These are phyloP conservation scores for Phaffomyces opuntiae DNA, from an alignment of 805 yeast genomes.

Conservation along the genomic window DNA sequence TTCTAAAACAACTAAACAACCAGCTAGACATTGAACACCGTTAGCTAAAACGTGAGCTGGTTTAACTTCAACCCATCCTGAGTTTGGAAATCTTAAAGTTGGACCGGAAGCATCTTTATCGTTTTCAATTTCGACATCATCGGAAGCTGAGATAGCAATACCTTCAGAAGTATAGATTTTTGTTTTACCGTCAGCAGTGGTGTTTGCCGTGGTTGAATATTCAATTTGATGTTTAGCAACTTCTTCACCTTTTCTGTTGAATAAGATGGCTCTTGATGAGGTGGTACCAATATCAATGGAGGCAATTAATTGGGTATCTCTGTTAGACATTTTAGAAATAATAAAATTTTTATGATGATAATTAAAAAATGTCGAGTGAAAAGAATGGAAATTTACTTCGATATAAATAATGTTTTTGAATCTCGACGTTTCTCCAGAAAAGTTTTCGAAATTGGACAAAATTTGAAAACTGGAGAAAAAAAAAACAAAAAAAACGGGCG, in stretches of 20 bases:
- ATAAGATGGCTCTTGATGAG: slow-evolving; percentile 81
- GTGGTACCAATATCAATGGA: slow-evolving; percentile 90
- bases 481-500: too few relatives aligned
- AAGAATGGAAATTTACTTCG: too few relatives aligned
- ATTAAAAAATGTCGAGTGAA: too few relatives aligned
- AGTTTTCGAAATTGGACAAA: too few relatives aligned
- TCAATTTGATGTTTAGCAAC: slow-evolving; percentile 88
- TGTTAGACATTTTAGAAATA: slow-evolving; percentile 15
- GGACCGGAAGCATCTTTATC: slow-evolving; percentile 42
- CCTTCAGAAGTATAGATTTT: slow-evolving; percentile 73
- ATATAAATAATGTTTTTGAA: too few relatives aligned
- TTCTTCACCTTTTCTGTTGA: slow-evolving; percentile 65
- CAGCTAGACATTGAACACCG: slow-evolving; percentile 72
- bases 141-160: slow-evolving; percentile 52
- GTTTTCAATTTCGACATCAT: slow-evolving; percentile 56
- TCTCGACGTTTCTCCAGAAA: too few relatives aligned
- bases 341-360: too few relatives aligned
- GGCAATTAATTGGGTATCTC: slow-evolving; percentile 36
- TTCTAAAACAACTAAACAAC: slow-evolving; percentile 51
- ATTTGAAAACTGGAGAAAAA: too few relatives aligned
- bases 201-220: slow-evolving; percentile 64
- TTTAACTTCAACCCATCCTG: slow-evolving; percentile 94
- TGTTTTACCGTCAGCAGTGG: slow-evolving; percentile 37
- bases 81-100: slow-evolving; percentile 69
- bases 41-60: slow-evolving; percentile 77